Evolutionary conservation across 139 green algal genomes (phyloP).

Genomic region (Coelastrella sp.): DNA sequence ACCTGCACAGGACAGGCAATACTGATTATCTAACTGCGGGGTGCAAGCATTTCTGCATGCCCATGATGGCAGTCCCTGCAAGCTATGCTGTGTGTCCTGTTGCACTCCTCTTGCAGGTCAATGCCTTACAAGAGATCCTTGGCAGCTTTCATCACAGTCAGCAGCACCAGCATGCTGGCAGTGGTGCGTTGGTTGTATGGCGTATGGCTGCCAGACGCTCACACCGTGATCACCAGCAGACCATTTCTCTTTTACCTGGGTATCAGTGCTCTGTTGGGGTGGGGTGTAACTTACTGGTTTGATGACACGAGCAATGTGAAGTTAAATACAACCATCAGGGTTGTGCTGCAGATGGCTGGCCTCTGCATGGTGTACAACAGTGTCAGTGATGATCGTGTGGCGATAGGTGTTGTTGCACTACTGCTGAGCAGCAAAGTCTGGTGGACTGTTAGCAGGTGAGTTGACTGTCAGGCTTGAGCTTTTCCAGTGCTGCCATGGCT

Average conservation of each 20-base stretch:
- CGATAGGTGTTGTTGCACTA: not conserved
- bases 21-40: too few relatives aligned
- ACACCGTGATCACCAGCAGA: constrained; percentile 28
- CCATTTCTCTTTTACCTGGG: constrained; percentile 55
- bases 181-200: constrained; percentile 32
- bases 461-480: not conserved
- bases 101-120: not conserved
- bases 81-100: not conserved
- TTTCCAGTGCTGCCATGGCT: too few relatives aligned
- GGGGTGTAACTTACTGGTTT: constrained; percentile 76
- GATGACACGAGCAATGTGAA: constrained; percentile 67
- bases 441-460: constrained; percentile 11
- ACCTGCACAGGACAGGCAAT: not conserved
- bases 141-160: constrained; percentile 10
- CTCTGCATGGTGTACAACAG: constrained; percentile 46
- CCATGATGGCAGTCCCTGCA: not conserved
- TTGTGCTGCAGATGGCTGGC: constrained; percentile 66
- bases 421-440: constrained; percentile 9
- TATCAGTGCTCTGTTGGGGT: constrained; percentile 55
- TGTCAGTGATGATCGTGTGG: constrained; percentile 2
- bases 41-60: too few relatives aligned
- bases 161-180: constrained; percentile 5
- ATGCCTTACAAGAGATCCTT: constrained; percentile 42
- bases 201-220: constrained; percentile 31
- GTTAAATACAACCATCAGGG: constrained; percentile 68